These are phyloP conservation scores for Chlamydomonas sphaeroides DNA, from an alignment of 139 green algal species.

Conservation along the genomic window DNA sequence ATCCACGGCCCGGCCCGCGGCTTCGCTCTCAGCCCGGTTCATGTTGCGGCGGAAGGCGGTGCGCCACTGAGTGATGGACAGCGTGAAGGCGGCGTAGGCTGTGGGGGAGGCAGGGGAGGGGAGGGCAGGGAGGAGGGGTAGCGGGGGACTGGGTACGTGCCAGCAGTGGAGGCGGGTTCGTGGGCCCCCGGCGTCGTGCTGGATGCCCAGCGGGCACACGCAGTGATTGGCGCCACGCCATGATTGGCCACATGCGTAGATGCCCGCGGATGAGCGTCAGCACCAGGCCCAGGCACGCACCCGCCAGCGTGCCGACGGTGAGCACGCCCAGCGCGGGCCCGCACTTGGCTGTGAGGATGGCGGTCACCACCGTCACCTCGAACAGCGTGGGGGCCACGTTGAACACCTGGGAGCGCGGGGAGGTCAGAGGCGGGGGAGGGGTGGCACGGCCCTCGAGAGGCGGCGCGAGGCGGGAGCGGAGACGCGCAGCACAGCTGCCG, in stretches of 20 bases:
- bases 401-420: constrained; percentile 75
- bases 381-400: constrained; percentile 96
- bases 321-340: constrained; percentile 86
- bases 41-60: constrained; percentile 88
- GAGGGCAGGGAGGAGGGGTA: neutral
- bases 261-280: too few species aligned
- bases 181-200: too few species aligned
- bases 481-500: too few species aligned
- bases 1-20: constrained; percentile 81
- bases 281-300: too few species aligned
- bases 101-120: neutral
- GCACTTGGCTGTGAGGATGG: constrained; percentile 92
- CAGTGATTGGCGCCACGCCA: too few species aligned
- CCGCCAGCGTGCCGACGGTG: constrained; percentile 84
- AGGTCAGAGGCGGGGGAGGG: neutral
- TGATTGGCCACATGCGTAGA: too few species aligned
- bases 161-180: too few species aligned
- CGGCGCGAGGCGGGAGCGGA: neutral
- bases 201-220: too few species aligned
- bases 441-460: too few species aligned
- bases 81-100: constrained; percentile 92
- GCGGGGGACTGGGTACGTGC: too few species aligned
- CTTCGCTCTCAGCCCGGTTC: constrained; percentile 85
- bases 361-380: constrained; percentile 87
- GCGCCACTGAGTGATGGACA: constrained; percentile 91